Percentiles rank a stretch among this genome's conserved stretches.
phyloP scores from a whole-genome alignment of 2,329 filamentous ascomycete genomes.

The Immersiporthe knoxdaviesiana region DNA sequence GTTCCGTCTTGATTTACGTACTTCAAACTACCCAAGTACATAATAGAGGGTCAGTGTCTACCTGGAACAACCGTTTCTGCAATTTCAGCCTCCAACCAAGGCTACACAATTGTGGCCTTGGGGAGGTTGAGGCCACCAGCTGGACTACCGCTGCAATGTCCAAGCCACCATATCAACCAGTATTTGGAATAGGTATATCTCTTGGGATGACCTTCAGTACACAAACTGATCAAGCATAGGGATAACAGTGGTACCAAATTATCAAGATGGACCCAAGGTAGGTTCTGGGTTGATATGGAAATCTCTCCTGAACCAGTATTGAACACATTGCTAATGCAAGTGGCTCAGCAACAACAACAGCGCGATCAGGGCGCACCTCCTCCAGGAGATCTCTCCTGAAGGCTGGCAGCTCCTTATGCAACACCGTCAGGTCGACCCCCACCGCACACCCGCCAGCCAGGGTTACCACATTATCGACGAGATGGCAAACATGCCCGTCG shows the following conservation, averaged over 20 bases:
- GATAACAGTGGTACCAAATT: no score
- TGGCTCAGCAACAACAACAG: neutral
- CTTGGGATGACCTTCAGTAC: neutral
- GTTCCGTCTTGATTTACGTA: neutral
- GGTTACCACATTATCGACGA: neutral
- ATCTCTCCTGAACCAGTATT: neutral
- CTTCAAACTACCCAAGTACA: neutral
- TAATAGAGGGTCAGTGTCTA: neutral
- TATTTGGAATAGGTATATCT: neutral
- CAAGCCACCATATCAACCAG: neutral
- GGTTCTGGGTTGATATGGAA: no score
- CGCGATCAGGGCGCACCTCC: neutral
- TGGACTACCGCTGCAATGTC: neutral
- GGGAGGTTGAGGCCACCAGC: no score
- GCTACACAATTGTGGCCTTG: neutral
- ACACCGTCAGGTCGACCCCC: neutral
- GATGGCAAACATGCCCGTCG: neutral
- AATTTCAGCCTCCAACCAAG: neutral
- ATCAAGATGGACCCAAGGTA: no score
- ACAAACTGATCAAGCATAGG: neutral
- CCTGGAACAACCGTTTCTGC: neutral
- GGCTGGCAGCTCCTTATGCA: neutral
- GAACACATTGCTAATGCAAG: neutral
- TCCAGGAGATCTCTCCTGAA: neutral
- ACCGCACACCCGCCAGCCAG: neutral